Evolutionary conservation across 129 eudicot genomes (phyloP).

Genomic region (Flaveria brownii): DNA sequence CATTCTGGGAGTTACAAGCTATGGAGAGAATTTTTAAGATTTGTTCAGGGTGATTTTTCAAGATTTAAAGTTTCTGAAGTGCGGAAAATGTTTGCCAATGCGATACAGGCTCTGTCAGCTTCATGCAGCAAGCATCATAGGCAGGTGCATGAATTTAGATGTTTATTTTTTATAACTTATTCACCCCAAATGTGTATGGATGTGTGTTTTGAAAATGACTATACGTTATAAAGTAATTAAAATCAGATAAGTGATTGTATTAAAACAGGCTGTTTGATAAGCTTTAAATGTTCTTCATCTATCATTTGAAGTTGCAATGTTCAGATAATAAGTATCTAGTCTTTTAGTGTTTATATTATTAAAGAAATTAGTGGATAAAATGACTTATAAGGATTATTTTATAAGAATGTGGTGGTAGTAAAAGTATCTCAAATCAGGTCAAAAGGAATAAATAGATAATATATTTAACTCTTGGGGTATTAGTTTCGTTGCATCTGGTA

Average conservation of each 20-base stretch:
- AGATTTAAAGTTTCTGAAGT: slow-evolving; percentile 89
- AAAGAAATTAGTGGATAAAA: not conserved
- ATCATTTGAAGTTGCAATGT: not conserved
- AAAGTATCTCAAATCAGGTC: not conserved
- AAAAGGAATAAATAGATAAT: not conserved
- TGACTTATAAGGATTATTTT: not conserved
- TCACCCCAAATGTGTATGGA: not conserved
- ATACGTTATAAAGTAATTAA: not conserved
- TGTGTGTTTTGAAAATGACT: not conserved
- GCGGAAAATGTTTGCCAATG: slow-evolving; percentile 80
- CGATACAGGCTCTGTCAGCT: slow-evolving; percentile 79
- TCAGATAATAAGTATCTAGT: not conserved
- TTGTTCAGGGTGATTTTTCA: slow-evolving; percentile 76
- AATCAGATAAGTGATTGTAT: not conserved
- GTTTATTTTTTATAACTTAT: slow-evolving; percentile 17
- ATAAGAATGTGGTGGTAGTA: not conserved
- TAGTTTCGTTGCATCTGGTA: not conserved
- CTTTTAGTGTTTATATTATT: not conserved
- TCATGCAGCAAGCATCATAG: slow-evolving; percentile 83
- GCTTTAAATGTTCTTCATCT: not conserved
- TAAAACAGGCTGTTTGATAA: not conserved
- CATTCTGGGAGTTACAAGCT: slow-evolving; percentile 77
- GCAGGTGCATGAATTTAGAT: slow-evolving; percentile 75
- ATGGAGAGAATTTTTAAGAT: slow-evolving; percentile 81
- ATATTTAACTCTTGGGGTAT: not conserved